phyloP scores from a whole-genome alignment of 257 asterid species.

The Solanum okadae region DNA sequence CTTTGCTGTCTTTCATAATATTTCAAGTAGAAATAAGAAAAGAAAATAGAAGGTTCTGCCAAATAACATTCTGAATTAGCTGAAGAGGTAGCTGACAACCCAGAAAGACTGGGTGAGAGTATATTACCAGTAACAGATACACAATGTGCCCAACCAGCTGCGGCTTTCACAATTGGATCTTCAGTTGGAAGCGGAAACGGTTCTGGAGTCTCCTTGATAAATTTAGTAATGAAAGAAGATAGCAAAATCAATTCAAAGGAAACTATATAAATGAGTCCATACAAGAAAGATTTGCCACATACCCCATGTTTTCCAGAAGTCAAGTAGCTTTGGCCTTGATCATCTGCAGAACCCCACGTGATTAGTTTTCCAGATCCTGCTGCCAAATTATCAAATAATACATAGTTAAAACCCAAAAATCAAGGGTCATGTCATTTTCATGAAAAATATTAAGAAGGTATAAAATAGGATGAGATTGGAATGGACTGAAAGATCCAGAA shows the following conservation, averaged over 20 bases:
- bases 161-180: slow-evolving; percentile 45
- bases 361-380: slow-evolving; percentile 49
- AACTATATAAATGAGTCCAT: neutral
- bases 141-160: slow-evolving; percentile 86
- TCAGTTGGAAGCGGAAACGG: slow-evolving; percentile 47
- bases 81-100: neutral
- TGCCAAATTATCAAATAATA: neutral
- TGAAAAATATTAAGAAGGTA: neutral
- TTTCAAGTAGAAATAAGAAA: neutral
- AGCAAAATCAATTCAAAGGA: slow-evolving; percentile 8
- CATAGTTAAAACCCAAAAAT: neutral
- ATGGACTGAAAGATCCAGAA: neutral
- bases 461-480: neutral
- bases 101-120: neutral
- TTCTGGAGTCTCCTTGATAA: slow-evolving; percentile 54
- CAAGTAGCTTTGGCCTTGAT: slow-evolving; percentile 82
- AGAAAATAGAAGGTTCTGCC: neutral
- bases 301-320: slow-evolving; percentile 86
- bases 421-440: neutral
- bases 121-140: slow-evolving; percentile 53
- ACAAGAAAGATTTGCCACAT: slow-evolving; percentile 4
- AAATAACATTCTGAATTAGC: neutral
- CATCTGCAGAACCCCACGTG: slow-evolving; percentile 87
- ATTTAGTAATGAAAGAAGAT: slow-evolving; percentile 3
- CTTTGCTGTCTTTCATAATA: neutral